Conservation (phyloP, 2,329 filamentous ascomycete genomes). For the Stemphylium beticola region DNA sequence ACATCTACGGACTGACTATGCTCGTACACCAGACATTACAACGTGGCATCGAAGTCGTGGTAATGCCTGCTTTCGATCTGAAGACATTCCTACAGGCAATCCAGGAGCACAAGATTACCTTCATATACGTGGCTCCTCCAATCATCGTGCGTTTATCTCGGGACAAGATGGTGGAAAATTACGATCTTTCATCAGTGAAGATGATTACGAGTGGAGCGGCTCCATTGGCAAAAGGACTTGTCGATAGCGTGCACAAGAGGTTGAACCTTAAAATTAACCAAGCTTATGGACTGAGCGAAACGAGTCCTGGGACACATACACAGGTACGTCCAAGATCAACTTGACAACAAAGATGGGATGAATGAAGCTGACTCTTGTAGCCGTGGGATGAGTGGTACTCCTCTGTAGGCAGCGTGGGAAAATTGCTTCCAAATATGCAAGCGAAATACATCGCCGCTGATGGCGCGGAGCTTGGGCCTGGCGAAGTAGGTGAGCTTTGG, state of each 20-base stretch:
- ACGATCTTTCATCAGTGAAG: slow-evolving; percentile 76
- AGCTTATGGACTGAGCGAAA: slow-evolving; percentile 35
- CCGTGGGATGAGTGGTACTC: slow-evolving; percentile 35
- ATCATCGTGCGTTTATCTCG: slow-evolving; percentile 81
- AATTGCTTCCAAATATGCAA: slow-evolving; percentile 76
- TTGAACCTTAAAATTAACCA: slow-evolving; percentile 57
- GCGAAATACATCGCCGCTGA: slow-evolving; percentile 74
- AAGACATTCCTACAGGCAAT: slow-evolving; percentile 76
- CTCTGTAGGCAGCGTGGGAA: slow-evolving; percentile 74
- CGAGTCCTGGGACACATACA: slow-evolving; percentile 32
- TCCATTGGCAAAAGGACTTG: slow-evolving; percentile 78
- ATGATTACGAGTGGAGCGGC: slow-evolving; percentile 88
- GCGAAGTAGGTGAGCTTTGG: slow-evolving; percentile 65
- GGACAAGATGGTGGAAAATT: slow-evolving; percentile 75
- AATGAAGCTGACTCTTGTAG: slow-evolving; percentile 4
- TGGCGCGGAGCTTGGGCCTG: slow-evolving; percentile 64
- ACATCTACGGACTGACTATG: slow-evolving; percentile 83
- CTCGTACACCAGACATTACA: slow-evolving; percentile 72
- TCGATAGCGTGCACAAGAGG: slow-evolving; percentile 74
- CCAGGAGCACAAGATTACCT: slow-evolving; percentile 75
- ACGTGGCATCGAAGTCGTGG: slow-evolving; percentile 68
- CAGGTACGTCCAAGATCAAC: slow-evolving; percentile 16
- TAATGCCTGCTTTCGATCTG: slow-evolving; percentile 82
- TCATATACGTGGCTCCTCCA: slow-evolving; percentile 81
- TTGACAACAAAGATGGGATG: too few species aligned